Evolutionary conservation across 2,329 filamentous ascomycete genomes (phyloP), one percentile per base, ranked within the genome.

Genomic region (Fusarium chuoi): DNA sequence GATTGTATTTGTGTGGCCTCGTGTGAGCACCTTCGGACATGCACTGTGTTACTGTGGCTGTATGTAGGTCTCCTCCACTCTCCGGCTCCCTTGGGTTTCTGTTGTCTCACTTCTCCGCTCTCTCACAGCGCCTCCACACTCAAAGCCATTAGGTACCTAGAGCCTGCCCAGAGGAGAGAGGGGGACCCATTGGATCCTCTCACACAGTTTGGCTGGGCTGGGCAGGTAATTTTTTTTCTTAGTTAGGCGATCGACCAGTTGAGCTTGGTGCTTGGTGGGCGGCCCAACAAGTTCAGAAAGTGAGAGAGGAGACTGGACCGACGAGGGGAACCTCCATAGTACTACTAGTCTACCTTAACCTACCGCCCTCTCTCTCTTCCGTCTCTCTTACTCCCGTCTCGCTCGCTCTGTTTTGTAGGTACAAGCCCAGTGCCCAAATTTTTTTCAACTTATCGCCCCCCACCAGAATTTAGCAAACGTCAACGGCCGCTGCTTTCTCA

Each of bases 391-490:
- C 51, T 38, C 51, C 30, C 33, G 49, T 52, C 33, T 52, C n/a
- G n/a, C 49, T 54, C 75, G 65, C 72, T 68, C 45, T 65, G 64
- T 65, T 72, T 75, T 71, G 36, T 18, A 64, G 39, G 62, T 65
- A 65, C 69, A 77, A 71, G 74, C 78, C 75, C 78, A 78, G 78
- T 76, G 76, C 78, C 79, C 78, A 80, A 82, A 79, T 82, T 80
- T 80, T 78, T 68, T 79, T 76, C 76, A 78, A 76, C 76, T 78
- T 78, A 76, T 76, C 78, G 78, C 79, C 82, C 80, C 80, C 82
- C 82, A 82, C 81, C 82, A 81, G 79, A 82, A 81, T 82, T 82
- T 81, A 80, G 77, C 78, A 82, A 81, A 78, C 79, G 78, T 79
- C 79, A 79, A 81, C 79, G 81, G 75, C 77, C 77, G 70, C 70